Evolutionary conservation across 2,329 filamentous ascomycete species (phyloP).

Genomic region (Sporothrix luriei): DNA sequence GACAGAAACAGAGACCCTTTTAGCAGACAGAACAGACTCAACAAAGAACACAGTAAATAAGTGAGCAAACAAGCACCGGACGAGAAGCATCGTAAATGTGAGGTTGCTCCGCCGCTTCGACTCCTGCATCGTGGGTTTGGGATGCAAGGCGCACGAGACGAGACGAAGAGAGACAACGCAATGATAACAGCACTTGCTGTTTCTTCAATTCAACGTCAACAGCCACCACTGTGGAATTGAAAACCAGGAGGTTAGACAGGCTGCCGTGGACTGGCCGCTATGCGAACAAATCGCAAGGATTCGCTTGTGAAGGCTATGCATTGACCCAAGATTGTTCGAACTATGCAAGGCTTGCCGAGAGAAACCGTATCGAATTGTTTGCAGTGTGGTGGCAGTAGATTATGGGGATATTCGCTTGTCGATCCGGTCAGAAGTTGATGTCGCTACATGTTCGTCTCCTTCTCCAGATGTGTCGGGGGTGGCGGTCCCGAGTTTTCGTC

Average conservation of each 20-base stretch:
- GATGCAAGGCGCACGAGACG: background rate
- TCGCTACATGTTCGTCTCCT: background rate
- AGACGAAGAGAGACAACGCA: background rate
- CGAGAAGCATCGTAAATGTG: slow-evolving; percentile 6
- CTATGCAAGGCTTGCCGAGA: background rate
- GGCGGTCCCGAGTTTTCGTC: background rate
- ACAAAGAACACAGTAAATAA: background rate
- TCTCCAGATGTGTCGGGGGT: background rate
- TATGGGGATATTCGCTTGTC: background rate
- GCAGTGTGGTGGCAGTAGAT: background rate
- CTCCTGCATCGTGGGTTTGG: slow-evolving; percentile 4
- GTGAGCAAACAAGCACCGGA: slow-evolving; percentile 22
- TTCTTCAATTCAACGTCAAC: background rate
- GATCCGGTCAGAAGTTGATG: background rate
- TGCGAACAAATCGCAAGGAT: background rate
- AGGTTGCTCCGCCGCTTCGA: slow-evolving; percentile 22
- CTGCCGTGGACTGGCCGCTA: background rate
- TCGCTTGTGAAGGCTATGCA: background rate
- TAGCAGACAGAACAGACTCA: background rate
- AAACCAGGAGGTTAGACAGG: background rate
- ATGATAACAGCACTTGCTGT: slow-evolving; percentile 11
- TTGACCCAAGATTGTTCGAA: background rate
- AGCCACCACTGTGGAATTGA: too few relatives aligned
- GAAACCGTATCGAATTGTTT: background rate
- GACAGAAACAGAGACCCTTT: slow-evolving; percentile 6